Conservation (phyloP, 345 rosid species). For the Pugionium cornutum region DNA sequence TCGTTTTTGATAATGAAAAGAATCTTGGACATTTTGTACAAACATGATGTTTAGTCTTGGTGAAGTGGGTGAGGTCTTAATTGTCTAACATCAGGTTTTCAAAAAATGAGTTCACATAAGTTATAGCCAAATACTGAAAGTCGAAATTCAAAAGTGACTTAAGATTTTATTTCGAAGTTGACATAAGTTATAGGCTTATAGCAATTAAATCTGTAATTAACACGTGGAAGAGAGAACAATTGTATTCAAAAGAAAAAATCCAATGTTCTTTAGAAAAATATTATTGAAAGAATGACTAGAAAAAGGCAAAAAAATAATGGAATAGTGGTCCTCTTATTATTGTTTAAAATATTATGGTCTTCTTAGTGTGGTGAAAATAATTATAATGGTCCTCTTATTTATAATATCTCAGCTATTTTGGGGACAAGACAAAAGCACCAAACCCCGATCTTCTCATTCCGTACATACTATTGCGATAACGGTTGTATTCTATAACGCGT, state of each 20-base stretch:
- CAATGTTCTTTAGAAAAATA: slow-evolving; percentile 7
- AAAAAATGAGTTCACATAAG: slow-evolving; percentile 25
- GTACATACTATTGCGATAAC: slow-evolving; percentile 17
- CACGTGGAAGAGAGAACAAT: slow-evolving; percentile 26
- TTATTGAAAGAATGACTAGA: slow-evolving; percentile 10
- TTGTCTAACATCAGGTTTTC: slow-evolving; percentile 8
- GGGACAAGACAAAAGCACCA: slow-evolving; percentile 31
- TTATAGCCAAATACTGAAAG: slow-evolving; percentile 1
- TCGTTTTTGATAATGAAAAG: slow-evolving; percentile 26
- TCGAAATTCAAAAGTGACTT: neutral
- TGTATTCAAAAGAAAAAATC: slow-evolving; percentile 6
- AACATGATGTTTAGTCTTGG: slow-evolving; percentile 12
- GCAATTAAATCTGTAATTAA: slow-evolving; percentile 25
- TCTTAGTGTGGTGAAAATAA: too few species aligned
- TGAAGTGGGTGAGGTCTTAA: slow-evolving; percentile 10
- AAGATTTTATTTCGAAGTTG: too few species aligned
- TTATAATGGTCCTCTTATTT: neutral
- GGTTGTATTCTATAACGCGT: slow-evolving; percentile 33
- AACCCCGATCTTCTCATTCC: slow-evolving; percentile 24
- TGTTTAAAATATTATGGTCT: too few species aligned
- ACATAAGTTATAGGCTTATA: too few species aligned
- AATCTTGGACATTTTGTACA: slow-evolving; percentile 35
- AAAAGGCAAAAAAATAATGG: slow-evolving; percentile 16
- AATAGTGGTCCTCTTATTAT: neutral
- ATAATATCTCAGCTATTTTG: slow-evolving; percentile 7